Evolutionary conservation across 2,329 filamentous ascomycete species (phyloP).

Genomic region (Amesomyces nigricolor): DNA sequence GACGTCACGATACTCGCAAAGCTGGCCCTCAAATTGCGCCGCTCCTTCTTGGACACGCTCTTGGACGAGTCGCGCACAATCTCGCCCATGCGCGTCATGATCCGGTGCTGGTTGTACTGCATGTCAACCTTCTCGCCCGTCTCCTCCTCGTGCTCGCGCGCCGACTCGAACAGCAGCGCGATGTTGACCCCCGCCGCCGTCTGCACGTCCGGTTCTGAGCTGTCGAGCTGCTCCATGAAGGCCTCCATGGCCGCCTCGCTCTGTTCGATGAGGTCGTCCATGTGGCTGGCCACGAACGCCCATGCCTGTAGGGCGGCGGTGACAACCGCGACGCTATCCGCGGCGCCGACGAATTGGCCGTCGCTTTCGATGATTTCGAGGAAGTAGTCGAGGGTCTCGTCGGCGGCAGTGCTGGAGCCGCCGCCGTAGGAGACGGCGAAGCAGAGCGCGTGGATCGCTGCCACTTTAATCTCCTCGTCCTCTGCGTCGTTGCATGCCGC

Average conservation of each 20-base stretch:
- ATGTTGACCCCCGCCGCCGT: slow-evolving; percentile 75
- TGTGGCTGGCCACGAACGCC: slow-evolving; percentile 71
- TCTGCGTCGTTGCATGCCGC: slow-evolving; percentile 61
- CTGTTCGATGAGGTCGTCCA: slow-evolving; percentile 67
- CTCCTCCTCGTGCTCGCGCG: slow-evolving; percentile 44
- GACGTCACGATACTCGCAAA: slow-evolving; percentile 50
- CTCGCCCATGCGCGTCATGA: slow-evolving; percentile 44
- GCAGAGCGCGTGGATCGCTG: slow-evolving; percentile 67
- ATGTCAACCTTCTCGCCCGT: slow-evolving; percentile 45
- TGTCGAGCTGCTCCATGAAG: slow-evolving; percentile 81
- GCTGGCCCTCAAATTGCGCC: slow-evolving; percentile 43
- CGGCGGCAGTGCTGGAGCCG: slow-evolving; percentile 59
- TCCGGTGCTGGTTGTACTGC: slow-evolving; percentile 45
- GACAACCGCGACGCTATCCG: slow-evolving; percentile 66
- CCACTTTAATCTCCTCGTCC: slow-evolving; percentile 58
- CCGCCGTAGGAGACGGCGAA: slow-evolving; percentile 72
- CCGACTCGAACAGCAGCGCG: slow-evolving; percentile 74
- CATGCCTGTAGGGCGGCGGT: slow-evolving; percentile 70
- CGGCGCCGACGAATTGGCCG: slow-evolving; percentile 64
- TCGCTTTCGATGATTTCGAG: slow-evolving; percentile 76
- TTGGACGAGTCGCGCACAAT: slow-evolving; percentile 44
- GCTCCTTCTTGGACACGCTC: slow-evolving; percentile 44
- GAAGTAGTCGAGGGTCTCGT: slow-evolving; percentile 68
- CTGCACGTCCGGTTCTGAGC: slow-evolving; percentile 65
- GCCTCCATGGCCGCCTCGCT: slow-evolving; percentile 70